A percentile compares a stretch with the other conserved stretches of the same genome.
Conservation (phyloP, 768 basidiomycete genomes). For the Russula dissimulans region DNA sequence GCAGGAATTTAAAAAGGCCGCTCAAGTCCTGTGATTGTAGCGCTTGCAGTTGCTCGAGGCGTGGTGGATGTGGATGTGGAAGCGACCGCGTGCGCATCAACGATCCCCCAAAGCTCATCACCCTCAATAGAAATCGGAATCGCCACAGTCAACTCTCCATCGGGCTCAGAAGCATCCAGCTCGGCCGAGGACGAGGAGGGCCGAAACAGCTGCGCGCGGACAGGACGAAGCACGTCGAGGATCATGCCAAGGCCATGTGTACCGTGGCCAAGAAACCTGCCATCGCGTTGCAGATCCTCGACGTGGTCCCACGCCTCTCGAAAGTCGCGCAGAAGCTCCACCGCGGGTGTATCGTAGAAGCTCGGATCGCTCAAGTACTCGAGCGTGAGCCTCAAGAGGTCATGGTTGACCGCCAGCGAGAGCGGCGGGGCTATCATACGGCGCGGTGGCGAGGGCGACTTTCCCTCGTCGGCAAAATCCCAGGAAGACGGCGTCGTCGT, state of each 20-base stretch:
- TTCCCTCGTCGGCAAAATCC: neutral
- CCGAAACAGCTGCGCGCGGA: neutral
- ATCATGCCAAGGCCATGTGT: neutral
- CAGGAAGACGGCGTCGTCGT: neutral
- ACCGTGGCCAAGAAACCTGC: neutral
- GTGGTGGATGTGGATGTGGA: neutral
- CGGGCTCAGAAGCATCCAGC: neutral
- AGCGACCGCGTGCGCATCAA: neutral
- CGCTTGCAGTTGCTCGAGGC: neutral
- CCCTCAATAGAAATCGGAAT: neutral
- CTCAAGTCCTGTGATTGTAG: neutral
- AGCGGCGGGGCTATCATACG: neutral
- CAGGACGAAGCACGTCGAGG: neutral
- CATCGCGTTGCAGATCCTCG: neutral
- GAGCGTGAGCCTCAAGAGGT: neutral
- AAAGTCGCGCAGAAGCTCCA: neutral
- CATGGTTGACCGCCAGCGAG: neutral
- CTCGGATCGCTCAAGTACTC: conserved; percentile 1
- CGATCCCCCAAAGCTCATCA: neutral
- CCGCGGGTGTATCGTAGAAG: neutral
- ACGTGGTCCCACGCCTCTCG: neutral
- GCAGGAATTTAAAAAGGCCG: no score
- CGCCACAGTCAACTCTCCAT: neutral
- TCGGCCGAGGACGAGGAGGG: neutral
- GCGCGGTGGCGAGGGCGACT: neutral